Conservation (phyloP, 805 yeast species). For the Vanderwaltozyma verrucispora region DNA sequence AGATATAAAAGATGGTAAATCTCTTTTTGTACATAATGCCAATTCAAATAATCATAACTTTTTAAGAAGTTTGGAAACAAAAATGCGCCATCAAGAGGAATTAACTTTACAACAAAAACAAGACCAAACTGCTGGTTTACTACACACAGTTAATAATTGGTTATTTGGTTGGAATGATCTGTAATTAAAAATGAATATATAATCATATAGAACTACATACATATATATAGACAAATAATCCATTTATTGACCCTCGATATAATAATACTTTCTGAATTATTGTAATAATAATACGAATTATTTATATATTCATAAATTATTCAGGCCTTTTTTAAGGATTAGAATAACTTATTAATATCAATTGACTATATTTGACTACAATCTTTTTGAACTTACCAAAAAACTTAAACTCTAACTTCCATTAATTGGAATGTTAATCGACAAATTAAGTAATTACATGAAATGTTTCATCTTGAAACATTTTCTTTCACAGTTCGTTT, state of each 20-base stretch:
- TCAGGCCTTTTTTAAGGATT: too few relatives aligned
- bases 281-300: too few relatives aligned
- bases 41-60: slow-evolving; percentile 16
- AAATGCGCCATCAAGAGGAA: slow-evolving; percentile 21
- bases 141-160: slow-evolving; percentile 34
- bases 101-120: slow-evolving; percentile 6
- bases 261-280: too few relatives aligned
- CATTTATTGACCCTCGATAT: too few relatives aligned
- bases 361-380: too few relatives aligned
- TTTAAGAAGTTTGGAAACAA: slow-evolving; percentile 20
- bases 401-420: too few relatives aligned
- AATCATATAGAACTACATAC: neutral
- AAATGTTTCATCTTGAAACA: slow-evolving; percentile 3
- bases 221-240: neutral
- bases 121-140: slow-evolving; percentile 11
- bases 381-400: too few relatives aligned
- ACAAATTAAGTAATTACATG: neutral
- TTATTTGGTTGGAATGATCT: slow-evolving; percentile 49
- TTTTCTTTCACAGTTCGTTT: too few relatives aligned
- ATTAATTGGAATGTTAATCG: too few relatives aligned
- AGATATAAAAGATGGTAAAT: slow-evolving; percentile 34
- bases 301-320: too few relatives aligned
- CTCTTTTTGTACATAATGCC: slow-evolving; percentile 28
- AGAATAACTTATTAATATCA: too few relatives aligned
- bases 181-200: slow-evolving; percentile 5